Base-by-base conservation (phyloP, 2,329 filamentous ascomycete species). In the Aspergillus brunneoviolaceus region DNA sequence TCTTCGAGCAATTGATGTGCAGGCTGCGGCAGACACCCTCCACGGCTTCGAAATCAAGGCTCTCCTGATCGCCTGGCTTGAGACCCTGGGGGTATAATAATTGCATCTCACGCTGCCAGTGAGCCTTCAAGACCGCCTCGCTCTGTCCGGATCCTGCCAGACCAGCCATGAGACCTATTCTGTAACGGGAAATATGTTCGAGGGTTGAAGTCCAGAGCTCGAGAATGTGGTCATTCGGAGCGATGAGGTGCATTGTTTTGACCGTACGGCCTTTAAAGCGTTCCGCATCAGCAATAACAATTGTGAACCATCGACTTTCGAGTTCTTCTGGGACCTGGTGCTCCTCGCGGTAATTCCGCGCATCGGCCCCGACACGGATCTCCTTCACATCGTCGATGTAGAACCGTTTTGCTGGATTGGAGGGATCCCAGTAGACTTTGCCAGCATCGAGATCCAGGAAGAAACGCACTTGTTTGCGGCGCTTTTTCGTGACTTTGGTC, bases 301-400 rank as follows among this genome's bases (percentile, higher is more conserved):
- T 92, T 29, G 93, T 96, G 71, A 98, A 94, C 85, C 93, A 96
- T 14, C 87, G 86, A 7, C 83, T 78, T 68, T 93, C 89, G 45
- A 87, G 84, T 5, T 85, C 80, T 55, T 88, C 84, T 0, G 88
- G 79, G 23, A 95, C 80, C 45, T 87, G 86, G 71, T 90, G 91
- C 74, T 97, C 93, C 69, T 94, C 87, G 48, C 91, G 89, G 73
- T 96, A 96, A 72, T 96, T 94, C 59, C 90, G 87, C 19, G 94
- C 91, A 72, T 98, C 91, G 12, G 85, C 85, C 19, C 91, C 92
- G 35, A 88, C 87, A 63, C 93, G 88, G 51, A 98, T 92, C 71
- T 96, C 92, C 70, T 91, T 89, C 69, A 99, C 94, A 73, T 98
- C 92, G 70, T 99, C 95, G 63, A 99, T 91, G 74, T 96, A 96